phyloP scores from a whole-genome alignment of 176 grass and related monocot species.

The Poa annua region DNA sequence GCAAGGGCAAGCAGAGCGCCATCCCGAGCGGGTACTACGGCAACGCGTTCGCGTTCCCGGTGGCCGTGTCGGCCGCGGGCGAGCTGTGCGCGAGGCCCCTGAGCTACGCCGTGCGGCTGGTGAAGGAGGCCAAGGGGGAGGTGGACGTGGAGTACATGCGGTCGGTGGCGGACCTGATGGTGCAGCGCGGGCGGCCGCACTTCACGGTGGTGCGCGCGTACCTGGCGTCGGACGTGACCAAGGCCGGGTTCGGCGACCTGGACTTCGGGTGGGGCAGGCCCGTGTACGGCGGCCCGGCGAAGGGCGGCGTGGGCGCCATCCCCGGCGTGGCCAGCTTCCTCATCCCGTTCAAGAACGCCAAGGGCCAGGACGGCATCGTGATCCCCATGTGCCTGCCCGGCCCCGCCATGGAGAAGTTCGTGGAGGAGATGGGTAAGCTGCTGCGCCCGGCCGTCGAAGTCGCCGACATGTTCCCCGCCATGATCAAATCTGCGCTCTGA shows the following conservation, averaged over 20 bases:
- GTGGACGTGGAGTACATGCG: slow-evolving; percentile 68
- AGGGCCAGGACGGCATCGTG: slow-evolving; percentile 67
- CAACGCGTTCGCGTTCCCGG: slow-evolving; percentile 77
- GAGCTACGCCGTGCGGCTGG: slow-evolving; percentile 62
- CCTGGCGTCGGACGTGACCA: slow-evolving; percentile 64
- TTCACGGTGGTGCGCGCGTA: slow-evolving; percentile 79
- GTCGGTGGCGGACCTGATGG: slow-evolving; percentile 72
- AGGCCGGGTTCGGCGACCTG: slow-evolving; percentile 66
- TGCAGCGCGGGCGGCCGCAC: slow-evolving; percentile 59
- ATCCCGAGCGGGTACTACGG: slow-evolving; percentile 80
- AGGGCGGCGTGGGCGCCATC: slow-evolving; percentile 66
- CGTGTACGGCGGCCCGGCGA: slow-evolving; percentile 66
- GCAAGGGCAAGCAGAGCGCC: slow-evolving; percentile 5
- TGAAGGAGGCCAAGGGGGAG: slow-evolving; percentile 68
- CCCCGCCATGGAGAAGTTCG: slow-evolving; percentile 67
- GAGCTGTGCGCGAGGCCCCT: slow-evolving; percentile 55
- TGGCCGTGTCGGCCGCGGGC: slow-evolving; percentile 53
- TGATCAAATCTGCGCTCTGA: slow-evolving; percentile 56
- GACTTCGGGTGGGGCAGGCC: slow-evolving; percentile 93
- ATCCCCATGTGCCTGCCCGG: slow-evolving; percentile 72
- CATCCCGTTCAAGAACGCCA: slow-evolving; percentile 62
- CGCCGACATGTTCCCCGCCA: not conserved
- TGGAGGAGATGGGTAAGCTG: slow-evolving; percentile 54
- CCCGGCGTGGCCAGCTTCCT: slow-evolving; percentile 76
- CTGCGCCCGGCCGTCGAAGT: slow-evolving; percentile 28